Evolutionary conservation across 768 basidiomycete genomes (phyloP), one percentile per base, ranked within the genome.

Genomic region (Naganishia kalamii): DNA sequence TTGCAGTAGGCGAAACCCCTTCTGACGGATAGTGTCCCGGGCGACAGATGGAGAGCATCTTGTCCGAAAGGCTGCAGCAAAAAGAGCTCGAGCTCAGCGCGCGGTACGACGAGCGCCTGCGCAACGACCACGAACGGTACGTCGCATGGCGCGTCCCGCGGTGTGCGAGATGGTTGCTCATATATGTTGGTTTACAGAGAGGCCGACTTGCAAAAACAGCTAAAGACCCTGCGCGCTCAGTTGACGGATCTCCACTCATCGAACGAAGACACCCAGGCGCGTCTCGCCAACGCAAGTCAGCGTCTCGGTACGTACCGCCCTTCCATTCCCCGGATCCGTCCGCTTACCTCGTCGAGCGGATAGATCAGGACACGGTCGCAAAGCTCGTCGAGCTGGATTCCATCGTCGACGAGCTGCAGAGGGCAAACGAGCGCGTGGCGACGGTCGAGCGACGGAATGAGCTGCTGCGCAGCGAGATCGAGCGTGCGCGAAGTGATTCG

Each of bases 71-170:
- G 73, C 88, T 98, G 35, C 80, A 82, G 3, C 88, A 90, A 77
- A 98, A 97, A 79, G 91, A 97, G 80, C 94, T 93, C 63, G 96
- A 97, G 79, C 82, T 98, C 21, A 90, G 94, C 69, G 96, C 94
- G 17, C 92, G 90, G 5, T 97, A 96, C 69, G 96, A 99, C 72
- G 96, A 99, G 80, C 87, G 87, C 70, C 82, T 99, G 75, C 83
- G 90, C 57, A 99, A 98, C 77, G 97, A 94, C 71, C 92, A 93
- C 77, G 94, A 94, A 73, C 84, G 94, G 92, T 92, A 70, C 30
- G 85, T 77, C 10, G 6, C 8, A 5, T 27, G 12, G 23, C 43
- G 27, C n/a, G 25, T 15, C 4, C 6, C 21, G 19, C 3, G 23
- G 2, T 17, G 11, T 10, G 7, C 6, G 21, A 8, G 46, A 50